These are phyloP conservation scores for Mycena venus DNA, from an alignment of 768 basidiomycete species.

Conservation along the genomic window DNA sequence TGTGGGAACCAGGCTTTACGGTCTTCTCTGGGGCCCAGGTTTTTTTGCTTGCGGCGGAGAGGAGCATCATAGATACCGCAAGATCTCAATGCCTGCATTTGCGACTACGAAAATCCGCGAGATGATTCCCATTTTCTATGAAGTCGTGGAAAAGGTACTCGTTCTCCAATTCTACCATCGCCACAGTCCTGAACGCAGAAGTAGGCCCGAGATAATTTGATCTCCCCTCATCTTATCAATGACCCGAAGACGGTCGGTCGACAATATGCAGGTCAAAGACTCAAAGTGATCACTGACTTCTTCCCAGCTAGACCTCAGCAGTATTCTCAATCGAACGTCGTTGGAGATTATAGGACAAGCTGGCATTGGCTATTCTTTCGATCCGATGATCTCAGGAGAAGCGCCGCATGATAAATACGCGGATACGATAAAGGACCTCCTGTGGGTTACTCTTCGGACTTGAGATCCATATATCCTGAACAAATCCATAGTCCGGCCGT, in stretches of 20 bases:
- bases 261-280: not conserved
- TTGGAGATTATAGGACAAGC: not conserved
- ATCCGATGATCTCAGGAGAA: not conserved
- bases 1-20: not conserved
- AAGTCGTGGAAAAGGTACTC: not conserved
- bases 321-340: not conserved
- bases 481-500: not conserved
- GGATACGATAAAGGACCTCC: not conserved
- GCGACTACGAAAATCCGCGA: not conserved
- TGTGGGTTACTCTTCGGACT: not conserved
- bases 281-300: too few species aligned
- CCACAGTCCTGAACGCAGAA: not conserved
- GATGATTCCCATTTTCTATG: constrained; percentile 5
- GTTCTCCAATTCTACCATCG: not conserved
- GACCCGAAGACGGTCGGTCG: not conserved
- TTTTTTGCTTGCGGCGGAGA: not conserved
- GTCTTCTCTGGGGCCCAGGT: not conserved
- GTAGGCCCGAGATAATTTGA: not conserved
- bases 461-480: not conserved
- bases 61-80: constrained; percentile 1
- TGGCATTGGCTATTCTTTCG: constrained; percentile 13
- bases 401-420: not conserved
- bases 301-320: not conserved
- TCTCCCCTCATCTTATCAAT: not conserved
- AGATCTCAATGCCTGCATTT: constrained; percentile 3